phyloP scores from a whole-genome alignment of 139 green algal species.

The Chlamydomonas sp. region DNA sequence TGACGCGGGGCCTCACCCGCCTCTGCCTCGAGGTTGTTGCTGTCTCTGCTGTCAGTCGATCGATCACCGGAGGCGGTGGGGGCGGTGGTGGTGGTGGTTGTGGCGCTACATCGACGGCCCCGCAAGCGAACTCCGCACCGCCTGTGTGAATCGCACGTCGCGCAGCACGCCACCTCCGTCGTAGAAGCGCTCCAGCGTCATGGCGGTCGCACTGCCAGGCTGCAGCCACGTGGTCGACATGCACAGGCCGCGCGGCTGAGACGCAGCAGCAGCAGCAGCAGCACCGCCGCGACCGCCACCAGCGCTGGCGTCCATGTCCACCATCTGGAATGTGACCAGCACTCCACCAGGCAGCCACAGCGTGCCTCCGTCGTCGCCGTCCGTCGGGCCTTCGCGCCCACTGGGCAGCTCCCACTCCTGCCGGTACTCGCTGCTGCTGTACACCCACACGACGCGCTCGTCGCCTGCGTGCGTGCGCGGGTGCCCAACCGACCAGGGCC shows the following conservation, averaged over 20 bases:
- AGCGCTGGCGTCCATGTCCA: neutral
- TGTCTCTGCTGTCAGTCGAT: too few species aligned
- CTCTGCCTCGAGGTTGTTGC: too few species aligned
- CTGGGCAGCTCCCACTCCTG: conserved; percentile 25
- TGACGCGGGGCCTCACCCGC: too few species aligned
- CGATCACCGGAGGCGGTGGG: too few species aligned
- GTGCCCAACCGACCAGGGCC: neutral
- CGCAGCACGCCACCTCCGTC: conserved; percentile 28
- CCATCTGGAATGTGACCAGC: neutral
- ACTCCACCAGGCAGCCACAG: conserved; percentile 29
- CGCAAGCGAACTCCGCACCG: too few species aligned
- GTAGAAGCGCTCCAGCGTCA: conserved; percentile 25
- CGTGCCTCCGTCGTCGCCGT: conserved; percentile 18
- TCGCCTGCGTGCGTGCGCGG: conserved; percentile 10
- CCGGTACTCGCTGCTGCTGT: conserved; percentile 20
- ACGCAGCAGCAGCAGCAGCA: neutral
- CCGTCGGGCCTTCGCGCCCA: neutral
- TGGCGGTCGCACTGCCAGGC: neutral
- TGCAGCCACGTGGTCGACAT: neutral
- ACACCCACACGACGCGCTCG: conserved; percentile 24
- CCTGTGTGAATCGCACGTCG: conserved; percentile 31
- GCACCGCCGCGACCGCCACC: neutral
- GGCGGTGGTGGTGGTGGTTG: too few species aligned
- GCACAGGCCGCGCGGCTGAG: neutral
- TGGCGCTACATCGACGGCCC: too few species aligned